Evolutionary conservation across 345 rosid species (phyloP).

Genomic region (Aethionema arabicum): DNA sequence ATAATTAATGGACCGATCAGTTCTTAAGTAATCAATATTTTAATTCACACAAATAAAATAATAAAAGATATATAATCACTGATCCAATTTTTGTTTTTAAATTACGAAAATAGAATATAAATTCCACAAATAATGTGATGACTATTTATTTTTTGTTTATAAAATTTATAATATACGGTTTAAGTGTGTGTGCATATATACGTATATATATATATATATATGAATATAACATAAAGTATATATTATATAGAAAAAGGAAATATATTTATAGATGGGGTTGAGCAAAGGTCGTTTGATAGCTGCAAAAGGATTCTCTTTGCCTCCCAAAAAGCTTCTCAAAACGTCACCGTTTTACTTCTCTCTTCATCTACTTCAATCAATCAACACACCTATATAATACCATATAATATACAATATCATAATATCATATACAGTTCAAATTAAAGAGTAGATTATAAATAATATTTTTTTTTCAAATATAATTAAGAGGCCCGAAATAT

Average conservation of each 20-base stretch:
- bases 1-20: constrained; percentile 23
- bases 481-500: constrained; percentile 25
- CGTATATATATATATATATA: not conserved
- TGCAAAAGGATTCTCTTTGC: constrained; percentile 35
- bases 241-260: not conserved
- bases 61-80: constrained; percentile 12
- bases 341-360: constrained; percentile 35
- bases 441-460: not conserved
- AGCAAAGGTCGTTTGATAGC: constrained; percentile 36
- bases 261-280: not conserved
- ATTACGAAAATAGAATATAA: too few species aligned
- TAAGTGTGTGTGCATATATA: not conserved
- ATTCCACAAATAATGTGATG: too few species aligned
- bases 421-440: too few species aligned
- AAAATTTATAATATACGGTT: not conserved
- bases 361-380: constrained; percentile 23
- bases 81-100: not conserved
- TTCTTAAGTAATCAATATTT: constrained; percentile 24
- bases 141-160: too few species aligned
- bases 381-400: not conserved
- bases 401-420: not conserved
- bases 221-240: not conserved
- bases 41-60: not conserved
- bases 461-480: constrained; percentile 4
- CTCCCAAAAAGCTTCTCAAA: constrained; percentile 26